Percentiles rank a stretch among this genome's conserved stretches.
phyloP scores from a whole-genome alignment of 306 rosid genomes.

The Erythrophleum fordii region DNA sequence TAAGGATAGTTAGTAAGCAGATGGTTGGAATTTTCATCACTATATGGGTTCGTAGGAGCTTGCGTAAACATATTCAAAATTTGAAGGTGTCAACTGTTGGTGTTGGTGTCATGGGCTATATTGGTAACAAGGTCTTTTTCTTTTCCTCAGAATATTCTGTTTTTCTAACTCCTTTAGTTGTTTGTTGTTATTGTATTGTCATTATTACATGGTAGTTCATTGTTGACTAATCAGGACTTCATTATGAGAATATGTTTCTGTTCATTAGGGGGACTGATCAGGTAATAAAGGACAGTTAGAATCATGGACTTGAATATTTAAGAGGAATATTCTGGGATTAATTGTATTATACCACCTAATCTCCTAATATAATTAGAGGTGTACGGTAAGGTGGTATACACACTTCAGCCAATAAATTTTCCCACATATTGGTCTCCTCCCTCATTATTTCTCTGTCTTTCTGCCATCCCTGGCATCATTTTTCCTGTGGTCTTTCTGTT shows the following conservation, averaged over 20 bases:
- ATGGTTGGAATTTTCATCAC: constrained; percentile 97
- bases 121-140: constrained; percentile 92
- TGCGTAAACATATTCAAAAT: constrained; percentile 92
- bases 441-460: background rate
- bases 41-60: constrained; percentile 93
- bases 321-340: background rate
- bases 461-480: background rate
- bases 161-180: background rate
- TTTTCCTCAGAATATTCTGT: constrained; percentile 27
- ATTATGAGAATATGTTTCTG: background rate
- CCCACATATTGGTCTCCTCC: background rate
- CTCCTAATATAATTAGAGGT: background rate
- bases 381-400: background rate
- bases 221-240: background rate
- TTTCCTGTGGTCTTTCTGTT: background rate
- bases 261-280: background rate
- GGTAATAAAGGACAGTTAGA: background rate
- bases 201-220: constrained; percentile 6
- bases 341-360: background rate
- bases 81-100: constrained; percentile 96
- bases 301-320: background rate
- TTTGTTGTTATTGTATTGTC: background rate
- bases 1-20: constrained; percentile 98
- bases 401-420: background rate
- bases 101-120: constrained; percentile 98